Percentiles rank a stretch among this genome's conserved stretches.
phyloP scores from a whole-genome alignment of 2,329 filamentous ascomycete species.

The Xylariaceae sp. region DNA sequence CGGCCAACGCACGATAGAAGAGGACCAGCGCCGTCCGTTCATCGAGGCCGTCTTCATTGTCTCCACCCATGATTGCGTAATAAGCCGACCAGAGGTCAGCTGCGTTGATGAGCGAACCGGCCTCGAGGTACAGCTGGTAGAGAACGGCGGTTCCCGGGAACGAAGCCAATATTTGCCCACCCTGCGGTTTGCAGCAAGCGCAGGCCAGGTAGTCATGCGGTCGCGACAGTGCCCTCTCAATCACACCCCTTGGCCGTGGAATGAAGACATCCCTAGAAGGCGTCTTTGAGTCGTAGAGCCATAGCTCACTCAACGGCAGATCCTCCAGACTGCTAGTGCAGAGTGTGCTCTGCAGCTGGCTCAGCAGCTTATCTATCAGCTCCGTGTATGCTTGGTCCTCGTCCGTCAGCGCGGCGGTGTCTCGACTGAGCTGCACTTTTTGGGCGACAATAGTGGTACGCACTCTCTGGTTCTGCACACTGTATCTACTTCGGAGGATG shows the following conservation, averaged over 20 bases:
- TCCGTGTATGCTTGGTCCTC: conserved; percentile 64
- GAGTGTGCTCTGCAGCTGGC: conserved; percentile 34
- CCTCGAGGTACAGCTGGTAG: conserved; percentile 73
- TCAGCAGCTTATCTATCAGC: conserved; percentile 50
- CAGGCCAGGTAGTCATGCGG: conserved; percentile 75
- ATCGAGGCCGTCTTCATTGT: conserved; percentile 34
- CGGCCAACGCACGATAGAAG: conserved; percentile 81
- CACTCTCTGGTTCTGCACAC: conserved; percentile 60
- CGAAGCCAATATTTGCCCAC: conserved; percentile 46
- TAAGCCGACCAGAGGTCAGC: conserved; percentile 77
- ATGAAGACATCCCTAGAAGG: conserved; percentile 69
- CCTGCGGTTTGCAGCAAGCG: conserved; percentile 51
- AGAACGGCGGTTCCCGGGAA: conserved; percentile 65
- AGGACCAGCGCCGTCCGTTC: conserved; percentile 58
- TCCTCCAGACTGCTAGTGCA: conserved; percentile 32
- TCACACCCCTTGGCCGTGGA: conserved; percentile 60
- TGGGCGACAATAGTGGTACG: conserved; percentile 75
- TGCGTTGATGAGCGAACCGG: conserved; percentile 68
- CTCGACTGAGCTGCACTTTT: conserved; percentile 70
- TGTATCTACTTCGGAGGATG: conserved; percentile 66
- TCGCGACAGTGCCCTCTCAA: conserved; percentile 63
- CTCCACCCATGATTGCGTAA: conserved; percentile 49
- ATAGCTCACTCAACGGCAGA: conserved; percentile 61
- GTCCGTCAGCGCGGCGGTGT: conserved; percentile 62
- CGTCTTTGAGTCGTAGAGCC: conserved; percentile 65